phyloP scores from a whole-genome alignment of 805 yeast genomes.

The Suhomyces kilbournensis region DNA sequence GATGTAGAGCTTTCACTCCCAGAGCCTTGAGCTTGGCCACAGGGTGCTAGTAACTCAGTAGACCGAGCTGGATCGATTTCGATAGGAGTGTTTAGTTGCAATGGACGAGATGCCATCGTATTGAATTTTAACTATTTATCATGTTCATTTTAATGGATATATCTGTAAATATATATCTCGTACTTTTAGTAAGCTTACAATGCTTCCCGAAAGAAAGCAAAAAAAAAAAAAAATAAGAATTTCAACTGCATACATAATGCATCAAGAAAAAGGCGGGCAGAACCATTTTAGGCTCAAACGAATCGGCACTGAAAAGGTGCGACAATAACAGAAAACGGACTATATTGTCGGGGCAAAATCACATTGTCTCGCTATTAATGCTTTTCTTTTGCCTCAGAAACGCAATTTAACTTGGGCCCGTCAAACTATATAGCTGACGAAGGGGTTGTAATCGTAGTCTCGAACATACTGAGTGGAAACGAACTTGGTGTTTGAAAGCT shows the following conservation, averaged over 20 bases:
- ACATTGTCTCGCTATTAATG: background rate
- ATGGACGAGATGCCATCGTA: constrained; percentile 2
- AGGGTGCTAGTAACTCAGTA: background rate
- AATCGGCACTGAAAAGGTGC: background rate
- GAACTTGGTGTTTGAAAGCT: background rate
- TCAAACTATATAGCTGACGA: background rate
- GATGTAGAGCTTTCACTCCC: constrained; percentile 4
- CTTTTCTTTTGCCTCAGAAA: background rate
- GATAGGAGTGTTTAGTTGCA: constrained; percentile 1
- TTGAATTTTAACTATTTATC: background rate
- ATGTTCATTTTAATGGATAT: background rate
- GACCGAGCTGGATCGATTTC: background rate
- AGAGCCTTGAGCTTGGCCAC: background rate
- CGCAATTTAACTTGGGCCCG: background rate
- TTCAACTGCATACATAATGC: background rate
- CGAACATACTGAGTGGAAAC: background rate
- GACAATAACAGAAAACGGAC: background rate
- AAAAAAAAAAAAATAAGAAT: background rate
- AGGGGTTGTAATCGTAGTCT: background rate
- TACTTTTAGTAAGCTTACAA: background rate
- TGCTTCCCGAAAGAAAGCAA: background rate
- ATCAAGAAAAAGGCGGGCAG: constrained; percentile 1
- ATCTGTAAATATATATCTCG: background rate
- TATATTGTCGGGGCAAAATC: background rate
- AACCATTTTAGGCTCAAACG: background rate